Conservation (phyloP, 345 rosid genomes). For the Stellera chamaejasme region DNA sequence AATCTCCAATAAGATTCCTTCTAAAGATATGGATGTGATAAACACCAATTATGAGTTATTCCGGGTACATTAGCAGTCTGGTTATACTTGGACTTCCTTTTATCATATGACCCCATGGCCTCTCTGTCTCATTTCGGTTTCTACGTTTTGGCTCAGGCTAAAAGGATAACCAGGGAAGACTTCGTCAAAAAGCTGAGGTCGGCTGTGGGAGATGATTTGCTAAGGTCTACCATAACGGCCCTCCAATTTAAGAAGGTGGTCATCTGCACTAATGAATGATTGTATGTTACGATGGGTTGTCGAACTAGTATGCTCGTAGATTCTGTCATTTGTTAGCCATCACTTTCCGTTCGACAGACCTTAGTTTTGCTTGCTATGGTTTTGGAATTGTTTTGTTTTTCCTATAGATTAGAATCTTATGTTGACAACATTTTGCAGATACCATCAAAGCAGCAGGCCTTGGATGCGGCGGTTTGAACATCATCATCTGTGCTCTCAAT, state of each 20-base stretch:
- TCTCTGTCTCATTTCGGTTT: background rate
- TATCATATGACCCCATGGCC: background rate
- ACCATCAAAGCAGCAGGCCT: slow-evolving; percentile 4
- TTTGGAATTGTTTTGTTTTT: no score
- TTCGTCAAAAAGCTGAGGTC: slow-evolving; percentile 61
- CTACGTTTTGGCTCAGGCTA: slow-evolving; percentile 29
- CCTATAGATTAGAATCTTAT: background rate
- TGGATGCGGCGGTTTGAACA: background rate
- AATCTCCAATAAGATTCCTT: slow-evolving; percentile 56
- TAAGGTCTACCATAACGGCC: slow-evolving; percentile 59
- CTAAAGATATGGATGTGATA: slow-evolving; percentile 48
- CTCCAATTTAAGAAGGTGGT: slow-evolving; percentile 67
- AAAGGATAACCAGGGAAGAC: slow-evolving; percentile 54
- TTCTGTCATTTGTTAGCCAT: background rate
- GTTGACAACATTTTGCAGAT: slow-evolving; percentile 5
- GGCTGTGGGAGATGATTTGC: slow-evolving; percentile 64
- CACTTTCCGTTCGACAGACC: background rate
- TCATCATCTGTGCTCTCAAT: background rate
- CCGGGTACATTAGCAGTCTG: slow-evolving; percentile 37
- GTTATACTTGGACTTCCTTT: background rate
- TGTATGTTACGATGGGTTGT: background rate
- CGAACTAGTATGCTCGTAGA: background rate
- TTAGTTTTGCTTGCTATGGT: no score
- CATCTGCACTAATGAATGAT: background rate
- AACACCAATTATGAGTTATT: slow-evolving; percentile 40